A percentile compares a stretch with the other conserved stretches of the same genome.
Conservation (phyloP, 305 asterid genomes). For the Fraxinus sp. region DNA sequence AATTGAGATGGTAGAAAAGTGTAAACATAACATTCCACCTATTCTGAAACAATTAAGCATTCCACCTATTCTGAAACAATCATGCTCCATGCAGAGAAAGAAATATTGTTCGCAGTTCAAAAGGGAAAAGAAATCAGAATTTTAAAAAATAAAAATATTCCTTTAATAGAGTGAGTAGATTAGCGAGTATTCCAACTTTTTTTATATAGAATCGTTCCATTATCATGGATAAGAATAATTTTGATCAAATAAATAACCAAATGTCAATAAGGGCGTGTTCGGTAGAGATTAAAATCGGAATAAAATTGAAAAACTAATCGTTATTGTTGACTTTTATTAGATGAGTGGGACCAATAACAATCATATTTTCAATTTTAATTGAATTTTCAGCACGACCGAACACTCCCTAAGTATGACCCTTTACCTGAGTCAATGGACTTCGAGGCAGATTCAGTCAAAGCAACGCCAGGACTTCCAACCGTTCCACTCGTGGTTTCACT, state of each 20-base stretch:
- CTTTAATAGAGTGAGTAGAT: not conserved
- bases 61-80: not conserved
- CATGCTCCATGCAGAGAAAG: not conserved
- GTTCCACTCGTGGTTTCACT: slow-evolving; percentile 42
- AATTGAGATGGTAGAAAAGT: not conserved
- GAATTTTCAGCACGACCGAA: too few relatives aligned
- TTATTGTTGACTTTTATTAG: too few relatives aligned
- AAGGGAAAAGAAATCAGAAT: not conserved
- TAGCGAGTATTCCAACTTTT: not conserved
- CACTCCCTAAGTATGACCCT: not conserved
- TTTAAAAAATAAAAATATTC: not conserved
- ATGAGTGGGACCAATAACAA: too few relatives aligned
- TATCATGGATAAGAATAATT: not conserved
- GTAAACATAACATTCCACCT: not conserved
- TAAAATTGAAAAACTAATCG: too few relatives aligned
- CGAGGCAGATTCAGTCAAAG: slow-evolving; percentile 33
- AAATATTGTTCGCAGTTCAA: not conserved
- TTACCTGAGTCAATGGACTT: slow-evolving; percentile 57
- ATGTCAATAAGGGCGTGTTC: not conserved
- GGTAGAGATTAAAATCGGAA: too few relatives aligned
- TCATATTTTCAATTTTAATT: too few relatives aligned
- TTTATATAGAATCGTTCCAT: not conserved
- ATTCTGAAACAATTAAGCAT: not conserved
- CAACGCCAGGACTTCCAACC: slow-evolving; percentile 41
- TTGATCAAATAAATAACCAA: not conserved